These are phyloP conservation scores for Phytopythium litorale DNA, from an alignment of 352 stramenopile species.

Conservation along the genomic window DNA sequence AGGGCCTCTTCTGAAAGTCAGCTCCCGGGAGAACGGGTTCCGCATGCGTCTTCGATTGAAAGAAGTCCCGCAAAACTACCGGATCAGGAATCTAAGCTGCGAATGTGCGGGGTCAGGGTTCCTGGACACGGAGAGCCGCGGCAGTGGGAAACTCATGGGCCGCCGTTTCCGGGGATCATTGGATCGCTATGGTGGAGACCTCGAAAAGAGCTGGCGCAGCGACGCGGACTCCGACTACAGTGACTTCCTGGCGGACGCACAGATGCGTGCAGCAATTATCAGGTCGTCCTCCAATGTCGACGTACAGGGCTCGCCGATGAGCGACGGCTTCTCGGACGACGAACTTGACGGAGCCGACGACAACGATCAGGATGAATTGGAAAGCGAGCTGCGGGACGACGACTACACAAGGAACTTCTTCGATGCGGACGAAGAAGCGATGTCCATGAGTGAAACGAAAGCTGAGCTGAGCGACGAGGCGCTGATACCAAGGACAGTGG, in stretches of 20 bases:
- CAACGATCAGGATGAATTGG: conserved; percentile 33
- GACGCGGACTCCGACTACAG: conserved; percentile 76
- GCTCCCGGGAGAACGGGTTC: conserved; percentile 62
- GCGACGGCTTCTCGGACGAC: conserved; percentile 47
- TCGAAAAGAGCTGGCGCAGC: conserved; percentile 61
- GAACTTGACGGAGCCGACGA: conserved; percentile 14
- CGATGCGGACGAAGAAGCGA: conserved; percentile 1
- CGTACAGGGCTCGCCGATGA: conserved; percentile 28
- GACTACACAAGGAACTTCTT: not conserved
- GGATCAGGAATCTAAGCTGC: conserved; percentile 60
- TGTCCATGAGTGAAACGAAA: too few species aligned
- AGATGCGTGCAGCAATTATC: conserved; percentile 77
- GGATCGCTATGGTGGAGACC: conserved; percentile 22
- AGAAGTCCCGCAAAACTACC: conserved; percentile 55
- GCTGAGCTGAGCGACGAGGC: not conserved
- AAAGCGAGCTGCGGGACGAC: conserved; percentile 24
- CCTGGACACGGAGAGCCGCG: conserved; percentile 42
- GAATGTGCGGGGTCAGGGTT: conserved; percentile 45
- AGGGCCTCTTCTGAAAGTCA: conserved; percentile 54
- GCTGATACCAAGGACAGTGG: not conserved
- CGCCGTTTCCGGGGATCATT: conserved; percentile 29
- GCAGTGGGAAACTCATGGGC: conserved; percentile 21
- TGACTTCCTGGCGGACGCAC: conserved; percentile 71
- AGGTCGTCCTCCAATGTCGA: conserved; percentile 60
- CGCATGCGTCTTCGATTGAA: conserved; percentile 78